These are phyloP conservation scores for Saprolegnia diclina DNA, from an alignment of 352 stramenopile genomes.

Conservation along the genomic window DNA sequence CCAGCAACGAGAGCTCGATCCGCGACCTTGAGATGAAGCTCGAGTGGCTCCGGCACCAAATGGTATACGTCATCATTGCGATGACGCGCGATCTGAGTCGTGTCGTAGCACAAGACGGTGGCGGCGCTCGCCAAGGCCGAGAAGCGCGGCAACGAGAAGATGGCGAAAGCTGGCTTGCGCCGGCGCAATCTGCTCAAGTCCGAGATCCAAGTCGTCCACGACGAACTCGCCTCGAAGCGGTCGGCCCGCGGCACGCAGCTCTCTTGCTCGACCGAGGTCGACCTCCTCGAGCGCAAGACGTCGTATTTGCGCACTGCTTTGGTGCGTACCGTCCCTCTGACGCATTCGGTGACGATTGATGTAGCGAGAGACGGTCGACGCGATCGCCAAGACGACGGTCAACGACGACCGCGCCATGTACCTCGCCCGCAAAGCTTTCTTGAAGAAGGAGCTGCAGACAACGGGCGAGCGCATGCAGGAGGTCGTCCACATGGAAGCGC, in stretches of 20 bases:
- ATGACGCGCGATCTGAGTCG: too few relatives aligned
- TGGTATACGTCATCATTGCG: constrained; percentile 13
- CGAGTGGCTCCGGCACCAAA: constrained; percentile 21
- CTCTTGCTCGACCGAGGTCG: constrained; percentile 9
- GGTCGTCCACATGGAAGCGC: neutral
- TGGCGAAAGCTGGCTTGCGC: constrained; percentile 8
- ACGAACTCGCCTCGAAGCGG: constrained; percentile 11
- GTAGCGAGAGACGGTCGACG: neutral
- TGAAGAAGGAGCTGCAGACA: constrained; percentile 13
- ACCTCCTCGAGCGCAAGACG: constrained; percentile 10
- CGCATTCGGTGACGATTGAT: neutral
- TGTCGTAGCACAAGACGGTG: constrained; percentile 23
- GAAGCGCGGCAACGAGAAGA: constrained; percentile 17
- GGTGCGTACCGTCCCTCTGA: neutral
- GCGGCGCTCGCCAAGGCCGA: constrained; percentile 13
- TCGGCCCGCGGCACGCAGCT: constrained; percentile 4
- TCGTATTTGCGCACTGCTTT: constrained; percentile 13
- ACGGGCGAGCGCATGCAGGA: constrained; percentile 3
- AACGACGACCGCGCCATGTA: constrained; percentile 12
- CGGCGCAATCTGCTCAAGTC: constrained; percentile 22
- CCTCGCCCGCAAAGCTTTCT: constrained; percentile 6
- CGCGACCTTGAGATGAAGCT: constrained; percentile 26
- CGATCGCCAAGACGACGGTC: constrained; percentile 2
- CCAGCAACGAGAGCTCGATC: neutral
- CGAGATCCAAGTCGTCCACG: constrained; percentile 21